Percentiles rank a stretch among this genome's conserved stretches.
Conservation (phyloP, 441 rosid genomes). For the Pelargonium cotyledonis region DNA sequence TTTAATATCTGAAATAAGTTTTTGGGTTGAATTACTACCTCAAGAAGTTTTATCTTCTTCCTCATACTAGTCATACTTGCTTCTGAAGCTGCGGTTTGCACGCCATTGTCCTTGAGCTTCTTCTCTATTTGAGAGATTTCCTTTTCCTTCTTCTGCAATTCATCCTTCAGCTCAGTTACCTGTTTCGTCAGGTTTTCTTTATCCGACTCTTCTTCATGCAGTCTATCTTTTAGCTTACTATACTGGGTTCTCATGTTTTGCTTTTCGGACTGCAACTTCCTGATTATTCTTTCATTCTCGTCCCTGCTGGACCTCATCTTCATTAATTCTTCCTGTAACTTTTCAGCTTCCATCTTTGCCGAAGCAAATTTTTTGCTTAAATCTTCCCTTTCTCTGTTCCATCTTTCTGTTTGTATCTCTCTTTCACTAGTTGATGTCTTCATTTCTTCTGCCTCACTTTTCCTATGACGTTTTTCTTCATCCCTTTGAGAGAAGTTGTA, state of each 20-base stretch:
- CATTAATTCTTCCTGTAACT: slow-evolving; percentile 40
- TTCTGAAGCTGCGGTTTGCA: slow-evolving; percentile 13
- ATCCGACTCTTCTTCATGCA: slow-evolving; percentile 54
- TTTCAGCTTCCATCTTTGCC: slow-evolving; percentile 50
- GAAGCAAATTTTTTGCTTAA: slow-evolving; percentile 35
- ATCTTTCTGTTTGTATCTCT: slow-evolving; percentile 36
- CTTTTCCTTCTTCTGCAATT: slow-evolving; percentile 48
- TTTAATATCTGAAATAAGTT: slow-evolving; percentile 8
- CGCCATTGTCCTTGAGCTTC: slow-evolving; percentile 11
- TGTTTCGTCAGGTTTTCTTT: slow-evolving; percentile 51
- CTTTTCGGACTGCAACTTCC: slow-evolving; percentile 44
- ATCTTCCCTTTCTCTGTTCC: slow-evolving; percentile 53
- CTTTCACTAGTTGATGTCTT: slow-evolving; percentile 38
- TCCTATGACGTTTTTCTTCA: slow-evolving; percentile 27
- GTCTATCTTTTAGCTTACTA: slow-evolving; percentile 37
- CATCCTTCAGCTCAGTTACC: slow-evolving; percentile 42
- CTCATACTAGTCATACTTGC: slow-evolving; percentile 18
- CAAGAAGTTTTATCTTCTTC: slow-evolving; percentile 18
- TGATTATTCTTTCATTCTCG: slow-evolving; percentile 47
- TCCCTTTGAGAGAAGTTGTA: slow-evolving; percentile 18
- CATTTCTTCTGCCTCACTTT: slow-evolving; percentile 28
- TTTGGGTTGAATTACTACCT: slow-evolving; percentile 20
- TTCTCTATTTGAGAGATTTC: slow-evolving; percentile 23
- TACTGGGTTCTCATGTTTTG: slow-evolving; percentile 41
- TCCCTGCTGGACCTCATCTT: slow-evolving; percentile 40